Evolutionary conservation across 306 rosid species (phyloP).

Genomic region (Cajanus cajan): DNA sequence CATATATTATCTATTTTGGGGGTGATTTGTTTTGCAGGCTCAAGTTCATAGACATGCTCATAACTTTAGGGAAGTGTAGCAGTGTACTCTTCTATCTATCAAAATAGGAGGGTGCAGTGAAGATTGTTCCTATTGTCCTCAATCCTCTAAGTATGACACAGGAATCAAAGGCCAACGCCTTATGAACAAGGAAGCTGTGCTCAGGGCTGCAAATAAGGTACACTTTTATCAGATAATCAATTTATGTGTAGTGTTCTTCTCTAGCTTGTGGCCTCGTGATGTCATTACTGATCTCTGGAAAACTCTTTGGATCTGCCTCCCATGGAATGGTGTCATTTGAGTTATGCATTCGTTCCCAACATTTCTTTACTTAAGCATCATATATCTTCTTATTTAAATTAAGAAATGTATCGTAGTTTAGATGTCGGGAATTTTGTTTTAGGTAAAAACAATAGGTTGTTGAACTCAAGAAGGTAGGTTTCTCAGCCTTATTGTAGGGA

Average conservation of each 20-base stretch:
- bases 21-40: constrained; percentile 51
- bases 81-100: constrained; percentile 90
- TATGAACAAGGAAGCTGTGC: constrained; percentile 76
- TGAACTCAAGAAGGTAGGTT: not conserved
- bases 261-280: not conserved
- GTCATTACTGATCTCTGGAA: not conserved
- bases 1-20: constrained; percentile 56
- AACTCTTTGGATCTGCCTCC: not conserved
- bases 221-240: not conserved
- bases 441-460: too few species aligned
- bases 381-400: not conserved
- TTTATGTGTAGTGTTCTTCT: not conserved
- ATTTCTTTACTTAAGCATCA: not conserved
- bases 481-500: constrained; percentile 48
- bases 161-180: constrained; percentile 83
- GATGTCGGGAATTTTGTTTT: not conserved
- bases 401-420: not conserved
- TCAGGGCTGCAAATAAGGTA: constrained; percentile 78
- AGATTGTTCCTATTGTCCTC: constrained; percentile 97
- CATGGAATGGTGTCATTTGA: not conserved
- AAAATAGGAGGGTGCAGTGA: constrained; percentile 99
- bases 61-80: constrained; percentile 95
- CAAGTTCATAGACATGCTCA: constrained; percentile 94
- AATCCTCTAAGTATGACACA: constrained; percentile 83
- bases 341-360: not conserved